phyloP scores from a whole-genome alignment of 345 rosid genomes.

The Populus tremula region DNA sequence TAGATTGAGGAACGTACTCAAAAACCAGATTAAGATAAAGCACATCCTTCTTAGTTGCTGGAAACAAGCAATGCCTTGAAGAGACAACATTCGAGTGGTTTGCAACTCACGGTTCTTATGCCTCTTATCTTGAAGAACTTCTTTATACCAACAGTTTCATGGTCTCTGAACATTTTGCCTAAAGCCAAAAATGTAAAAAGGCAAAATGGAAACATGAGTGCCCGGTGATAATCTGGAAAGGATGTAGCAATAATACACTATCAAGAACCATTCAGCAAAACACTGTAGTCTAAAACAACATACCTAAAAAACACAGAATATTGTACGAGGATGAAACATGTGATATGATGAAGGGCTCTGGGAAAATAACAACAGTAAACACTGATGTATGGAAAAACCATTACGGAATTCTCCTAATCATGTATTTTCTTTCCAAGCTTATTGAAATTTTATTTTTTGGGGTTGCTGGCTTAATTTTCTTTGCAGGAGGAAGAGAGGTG shows the following conservation, averaged over 20 bases:
- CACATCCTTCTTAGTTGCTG: conserved; percentile 90
- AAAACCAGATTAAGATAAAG: conserved; percentile 94
- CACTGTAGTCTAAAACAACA: background rate
- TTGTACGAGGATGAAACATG: background rate
- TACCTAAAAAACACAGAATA: conserved; percentile 71
- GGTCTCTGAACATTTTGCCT: conserved; percentile 95
- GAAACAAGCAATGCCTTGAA: conserved; percentile 92
- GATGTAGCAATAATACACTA: background rate
- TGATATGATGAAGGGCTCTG: background rate
- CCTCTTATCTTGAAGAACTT: conserved; percentile 93
- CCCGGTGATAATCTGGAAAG: background rate
- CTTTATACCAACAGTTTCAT: conserved; percentile 93
- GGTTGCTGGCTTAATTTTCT: too few relatives aligned
- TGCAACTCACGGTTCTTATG: conserved; percentile 96
- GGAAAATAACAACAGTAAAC: background rate
- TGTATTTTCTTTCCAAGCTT: too few relatives aligned
- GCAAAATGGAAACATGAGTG: background rate
- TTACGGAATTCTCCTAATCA: background rate
- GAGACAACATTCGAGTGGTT: conserved; percentile 82
- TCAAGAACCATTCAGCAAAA: background rate
- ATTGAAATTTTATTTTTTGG: too few relatives aligned
- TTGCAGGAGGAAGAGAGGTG: too few relatives aligned
- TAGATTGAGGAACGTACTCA: conserved; percentile 84
- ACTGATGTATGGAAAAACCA: background rate
- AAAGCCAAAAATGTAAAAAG: background rate